Conservation (phyloP, 164 flowering plant species). For the Sextonia rubra region DNA sequence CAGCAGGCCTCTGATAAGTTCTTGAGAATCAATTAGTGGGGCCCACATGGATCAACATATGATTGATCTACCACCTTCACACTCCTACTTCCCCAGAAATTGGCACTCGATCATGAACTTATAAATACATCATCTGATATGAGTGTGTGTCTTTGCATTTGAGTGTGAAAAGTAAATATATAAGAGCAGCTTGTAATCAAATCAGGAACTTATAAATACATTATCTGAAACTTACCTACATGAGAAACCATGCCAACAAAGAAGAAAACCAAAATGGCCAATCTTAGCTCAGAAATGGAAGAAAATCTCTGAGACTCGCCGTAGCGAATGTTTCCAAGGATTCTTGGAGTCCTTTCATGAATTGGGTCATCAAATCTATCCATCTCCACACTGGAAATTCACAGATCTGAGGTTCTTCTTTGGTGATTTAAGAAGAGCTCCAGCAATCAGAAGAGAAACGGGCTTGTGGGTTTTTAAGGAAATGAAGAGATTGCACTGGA, state of each 20-base stretch:
- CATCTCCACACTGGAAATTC: constrained; percentile 9
- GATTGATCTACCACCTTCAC: too few relatives aligned
- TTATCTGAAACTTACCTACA: constrained; percentile 30
- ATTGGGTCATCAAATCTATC: constrained; percentile 4
- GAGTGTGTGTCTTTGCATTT: background rate
- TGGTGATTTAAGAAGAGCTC: background rate
- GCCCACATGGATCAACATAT: background rate
- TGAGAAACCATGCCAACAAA: constrained; percentile 24
- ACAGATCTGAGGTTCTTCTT: background rate
- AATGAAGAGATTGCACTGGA: constrained; percentile 7
- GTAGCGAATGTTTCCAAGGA: background rate
- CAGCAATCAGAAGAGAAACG: background rate
- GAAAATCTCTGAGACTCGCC: background rate
- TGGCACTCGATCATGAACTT: background rate
- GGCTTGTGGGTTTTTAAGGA: constrained; percentile 14
- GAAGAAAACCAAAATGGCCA: constrained; percentile 17
- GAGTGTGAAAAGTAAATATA: too few relatives aligned
- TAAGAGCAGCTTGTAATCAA: background rate
- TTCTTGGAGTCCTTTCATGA: constrained; percentile 2
- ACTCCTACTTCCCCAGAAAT: background rate
- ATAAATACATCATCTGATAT: background rate
- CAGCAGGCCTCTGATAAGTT: background rate
- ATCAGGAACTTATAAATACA: background rate
- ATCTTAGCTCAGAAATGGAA: constrained; percentile 24
- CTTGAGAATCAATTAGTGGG: background rate